These are phyloP conservation scores for Pittosporum tobira DNA, from an alignment of 129 eudicot species.

Conservation along the genomic window DNA sequence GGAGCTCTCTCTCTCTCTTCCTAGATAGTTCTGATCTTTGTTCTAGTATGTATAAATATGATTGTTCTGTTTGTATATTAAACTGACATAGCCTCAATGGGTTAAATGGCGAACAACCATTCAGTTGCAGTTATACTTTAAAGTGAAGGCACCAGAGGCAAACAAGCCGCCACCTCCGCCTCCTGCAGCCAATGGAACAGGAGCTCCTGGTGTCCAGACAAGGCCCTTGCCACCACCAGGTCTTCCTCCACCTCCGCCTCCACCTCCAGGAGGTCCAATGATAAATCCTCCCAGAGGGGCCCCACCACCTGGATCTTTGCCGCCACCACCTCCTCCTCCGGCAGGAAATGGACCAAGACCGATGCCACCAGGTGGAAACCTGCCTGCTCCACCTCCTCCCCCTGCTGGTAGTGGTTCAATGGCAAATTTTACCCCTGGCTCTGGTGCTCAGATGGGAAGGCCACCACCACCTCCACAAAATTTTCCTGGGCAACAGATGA, in stretches of 20 bases:
- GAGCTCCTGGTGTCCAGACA: constrained; percentile 70
- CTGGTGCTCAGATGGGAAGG: constrained; percentile 55
- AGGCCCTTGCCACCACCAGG: constrained; percentile 47
- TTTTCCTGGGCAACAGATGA: constrained; percentile 60
- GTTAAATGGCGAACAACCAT: constrained; percentile 15
- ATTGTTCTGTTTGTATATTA: neutral
- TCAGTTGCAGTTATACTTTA: constrained; percentile 90
- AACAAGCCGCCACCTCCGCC: constrained; percentile 59
- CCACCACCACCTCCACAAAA: constrained; percentile 85
- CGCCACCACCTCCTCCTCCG: constrained; percentile 64
- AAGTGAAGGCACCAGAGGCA: constrained; percentile 78
- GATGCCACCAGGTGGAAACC: constrained; percentile 82
- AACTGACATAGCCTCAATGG: constrained; percentile 12
- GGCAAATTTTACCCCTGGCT: constrained; percentile 79
- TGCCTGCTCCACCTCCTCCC: constrained; percentile 88
- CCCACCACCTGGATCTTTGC: constrained; percentile 55
- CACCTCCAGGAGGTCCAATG: constrained; percentile 25
- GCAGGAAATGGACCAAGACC: constrained; percentile 85
- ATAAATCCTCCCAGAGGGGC: constrained; percentile 52
- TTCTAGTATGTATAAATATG: neutral
- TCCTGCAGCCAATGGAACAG: constrained; percentile 53
- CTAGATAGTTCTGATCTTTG: neutral
- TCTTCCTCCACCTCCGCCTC: constrained; percentile 40
- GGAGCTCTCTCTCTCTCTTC: neutral
- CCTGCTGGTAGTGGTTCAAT: constrained; percentile 59